Base-by-base conservation (phyloP, 2,329 filamentous ascomycete genomes). In the Annulohypoxylon truncatum region DNA sequence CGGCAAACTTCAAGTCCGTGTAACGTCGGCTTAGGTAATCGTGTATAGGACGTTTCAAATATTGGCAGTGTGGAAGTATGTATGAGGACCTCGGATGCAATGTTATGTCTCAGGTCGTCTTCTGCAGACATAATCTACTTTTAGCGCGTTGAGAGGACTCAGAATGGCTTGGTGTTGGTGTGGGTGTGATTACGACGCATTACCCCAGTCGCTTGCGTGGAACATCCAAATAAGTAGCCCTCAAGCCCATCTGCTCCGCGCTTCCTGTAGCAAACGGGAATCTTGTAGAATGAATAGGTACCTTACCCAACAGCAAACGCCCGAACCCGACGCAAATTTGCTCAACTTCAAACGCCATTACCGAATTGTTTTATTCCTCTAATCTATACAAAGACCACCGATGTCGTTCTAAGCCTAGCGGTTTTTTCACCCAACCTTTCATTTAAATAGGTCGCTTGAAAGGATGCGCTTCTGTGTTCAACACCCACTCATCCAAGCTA, bases 401-500 rank as follows among this genome's bases (percentile, higher is more conserved):
- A 10, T 50, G 22, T 54, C n/a, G 24, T 44, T 44, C 26, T 13
- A 28, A 20, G 15, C 29, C 13, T 29, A 54, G 35, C 26, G 3
- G 3, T 3, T 47, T 1, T 22, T 20, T 20, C 18, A 47, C 35
- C 18, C 20, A 61, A 50, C 9, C 15, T 47, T 13, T 29, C 51
- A 15, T 48, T 70, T 60, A 72, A 26, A 66, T 66, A 44, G 74
- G 74, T 35, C 74, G 67, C 54, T 69, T 75, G 57, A 76, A 76
- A 8, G 74, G 73, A 57, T 76, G 74, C 12, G 79, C 79, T 63
- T 81, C 79, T 8, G 79, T 81, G 61, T 81, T 81, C 74, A 91
- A 79, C 44, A 92, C 88, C 80, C 83, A 91, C 4, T 90, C 84
- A 77, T 92, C 90, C 74, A 92, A 76, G 76, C 85, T 90, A 28